Conservation (phyloP, 1,139 yeast genomes). For the Groenewaldozyma sp. region DNA sequence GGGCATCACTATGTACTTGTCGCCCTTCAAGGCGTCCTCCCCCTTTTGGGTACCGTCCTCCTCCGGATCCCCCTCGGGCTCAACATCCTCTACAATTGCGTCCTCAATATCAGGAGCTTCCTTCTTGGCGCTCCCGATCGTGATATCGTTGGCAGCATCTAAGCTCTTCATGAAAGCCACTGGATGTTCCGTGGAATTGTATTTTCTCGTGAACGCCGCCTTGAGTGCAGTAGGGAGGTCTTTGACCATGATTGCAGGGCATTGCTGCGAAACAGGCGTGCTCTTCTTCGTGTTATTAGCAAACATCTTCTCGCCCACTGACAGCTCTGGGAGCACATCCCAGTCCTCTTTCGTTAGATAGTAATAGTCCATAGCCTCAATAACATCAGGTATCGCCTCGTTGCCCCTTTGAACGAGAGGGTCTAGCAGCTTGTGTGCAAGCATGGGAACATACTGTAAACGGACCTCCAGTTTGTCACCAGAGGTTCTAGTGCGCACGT, state of each 20-base stretch:
- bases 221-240: constrained; percentile 67
- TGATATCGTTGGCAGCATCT: constrained; percentile 30
- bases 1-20: constrained; percentile 45
- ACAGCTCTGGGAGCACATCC: constrained; percentile 76
- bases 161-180: constrained; percentile 73
- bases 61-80: constrained; percentile 42
- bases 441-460: constrained; percentile 62
- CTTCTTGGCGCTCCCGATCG: constrained; percentile 7
- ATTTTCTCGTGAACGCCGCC: constrained; percentile 75
- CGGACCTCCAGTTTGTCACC: constrained; percentile 72
- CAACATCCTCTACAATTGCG: constrained; percentile 48
- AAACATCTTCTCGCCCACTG: constrained; percentile 47
- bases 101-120: constrained; percentile 53
- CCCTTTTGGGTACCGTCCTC: constrained; percentile 29
- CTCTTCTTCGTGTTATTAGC: background rate
- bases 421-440: constrained; percentile 44
- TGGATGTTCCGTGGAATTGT: constrained; percentile 72
- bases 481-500: constrained; percentile 69
- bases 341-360: constrained; percentile 85
- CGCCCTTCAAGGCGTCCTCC: constrained; percentile 40
- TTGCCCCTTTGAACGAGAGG: constrained; percentile 48
- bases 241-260: constrained; percentile 37
- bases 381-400: constrained; percentile 57
- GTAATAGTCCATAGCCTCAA: constrained; percentile 69
- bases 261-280: constrained; percentile 7